phyloP scores from a whole-genome alignment of 192 early-diverging fungal genomes.

The Backusella mclennaniae region DNA sequence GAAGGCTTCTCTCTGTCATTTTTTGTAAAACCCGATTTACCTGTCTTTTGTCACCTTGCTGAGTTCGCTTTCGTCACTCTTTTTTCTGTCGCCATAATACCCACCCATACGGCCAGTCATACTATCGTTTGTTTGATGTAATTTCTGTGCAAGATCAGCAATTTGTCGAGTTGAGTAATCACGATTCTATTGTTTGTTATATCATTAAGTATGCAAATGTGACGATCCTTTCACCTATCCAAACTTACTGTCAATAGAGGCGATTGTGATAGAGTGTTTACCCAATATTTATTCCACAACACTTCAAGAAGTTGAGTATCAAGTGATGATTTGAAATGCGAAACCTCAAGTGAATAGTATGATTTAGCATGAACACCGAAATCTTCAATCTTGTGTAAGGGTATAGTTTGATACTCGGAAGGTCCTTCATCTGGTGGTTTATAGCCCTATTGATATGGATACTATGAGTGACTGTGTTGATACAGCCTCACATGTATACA shows the following conservation, averaged over 20 bases:
- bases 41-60: constrained; percentile 71
- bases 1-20: neutral
- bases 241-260: constrained; percentile 75
- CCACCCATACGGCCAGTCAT: constrained; percentile 48
- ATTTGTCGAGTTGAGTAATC: constrained; percentile 80
- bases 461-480: neutral
- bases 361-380: constrained; percentile 92
- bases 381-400: constrained; percentile 94
- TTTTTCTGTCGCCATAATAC: constrained; percentile 47
- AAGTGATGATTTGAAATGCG: constrained; percentile 90
- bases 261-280: constrained; percentile 92
- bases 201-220: neutral
- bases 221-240: no score
- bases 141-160: constrained; percentile 76
- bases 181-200: constrained; percentile 58
- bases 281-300: constrained; percentile 99
- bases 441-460: constrained; percentile 55
- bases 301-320: constrained; percentile 85
- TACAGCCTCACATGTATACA: neutral
- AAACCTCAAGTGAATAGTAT: constrained; percentile 90
- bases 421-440: constrained; percentile 73
- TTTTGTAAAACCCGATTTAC: constrained; percentile 28
- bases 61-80: constrained; percentile 60
- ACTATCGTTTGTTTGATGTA: constrained; percentile 70
- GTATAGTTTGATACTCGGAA: constrained; percentile 89